These are phyloP conservation scores for Acacia acuminata DNA, from an alignment of 306 rosid genomes.

Conservation along the genomic window DNA sequence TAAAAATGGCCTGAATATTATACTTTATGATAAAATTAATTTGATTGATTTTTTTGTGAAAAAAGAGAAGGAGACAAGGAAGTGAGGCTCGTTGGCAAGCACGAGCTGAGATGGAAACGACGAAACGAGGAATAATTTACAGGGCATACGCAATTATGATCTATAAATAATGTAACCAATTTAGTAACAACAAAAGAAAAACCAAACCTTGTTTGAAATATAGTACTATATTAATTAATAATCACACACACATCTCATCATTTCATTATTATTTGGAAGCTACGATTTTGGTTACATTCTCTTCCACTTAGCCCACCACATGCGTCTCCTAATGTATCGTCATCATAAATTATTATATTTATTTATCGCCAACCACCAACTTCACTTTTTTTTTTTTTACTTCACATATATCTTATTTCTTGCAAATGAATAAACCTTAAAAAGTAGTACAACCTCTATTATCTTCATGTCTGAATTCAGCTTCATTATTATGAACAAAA, in stretches of 20 bases:
- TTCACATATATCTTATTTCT: background rate
- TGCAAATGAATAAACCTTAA: too few relatives aligned
- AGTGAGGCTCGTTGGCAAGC: background rate
- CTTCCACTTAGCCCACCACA: background rate
- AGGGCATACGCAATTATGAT: background rate
- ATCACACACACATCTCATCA: background rate
- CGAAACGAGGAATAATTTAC: background rate
- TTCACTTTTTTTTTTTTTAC: background rate
- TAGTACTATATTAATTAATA: background rate
- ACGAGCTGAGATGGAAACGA: background rate
- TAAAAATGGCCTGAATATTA: background rate
- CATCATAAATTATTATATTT: background rate
- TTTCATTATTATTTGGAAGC: slow-evolving; percentile 38
- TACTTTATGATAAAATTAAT: too few relatives aligned
- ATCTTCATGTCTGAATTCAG: background rate
- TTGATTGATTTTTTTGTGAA: background rate
- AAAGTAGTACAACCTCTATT: background rate
- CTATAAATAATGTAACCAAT: slow-evolving; percentile 7
- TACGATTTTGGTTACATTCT: background rate
- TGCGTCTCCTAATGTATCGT: background rate
- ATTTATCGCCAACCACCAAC: background rate
- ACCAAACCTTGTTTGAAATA: slow-evolving; percentile 20
- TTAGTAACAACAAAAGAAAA: background rate
- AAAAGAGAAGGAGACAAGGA: background rate
- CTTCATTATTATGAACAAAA: background rate